Evolutionary conservation across 208 protist genomes (phyloP).

Genomic region (Trypanosoma mega): DNA sequence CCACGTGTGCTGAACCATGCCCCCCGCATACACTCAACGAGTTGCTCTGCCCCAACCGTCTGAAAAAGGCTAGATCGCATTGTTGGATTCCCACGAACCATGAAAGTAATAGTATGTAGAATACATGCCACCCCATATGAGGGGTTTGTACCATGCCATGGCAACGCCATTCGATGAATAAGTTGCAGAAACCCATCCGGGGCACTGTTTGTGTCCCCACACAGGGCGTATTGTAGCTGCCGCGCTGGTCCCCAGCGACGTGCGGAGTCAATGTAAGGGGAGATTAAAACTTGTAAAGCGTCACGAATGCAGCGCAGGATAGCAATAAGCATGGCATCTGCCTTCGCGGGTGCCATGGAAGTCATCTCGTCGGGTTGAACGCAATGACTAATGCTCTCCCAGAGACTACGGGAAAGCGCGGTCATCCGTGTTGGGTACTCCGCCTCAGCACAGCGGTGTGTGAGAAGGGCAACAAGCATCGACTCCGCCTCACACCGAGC

Average conservation of each 20-base stretch:
- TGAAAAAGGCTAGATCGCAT: slow-evolving; percentile 23
- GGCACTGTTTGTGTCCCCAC: slow-evolving; percentile 10
- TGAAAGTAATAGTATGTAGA: slow-evolving; percentile 29
- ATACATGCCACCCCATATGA: slow-evolving; percentile 27
- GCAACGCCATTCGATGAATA: slow-evolving; percentile 42
- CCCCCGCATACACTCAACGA: slow-evolving; percentile 31
- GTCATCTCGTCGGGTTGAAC: slow-evolving; percentile 12
- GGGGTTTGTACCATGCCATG: slow-evolving; percentile 40
- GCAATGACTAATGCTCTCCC: slow-evolving; percentile 35
- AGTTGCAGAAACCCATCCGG: slow-evolving; percentile 42
- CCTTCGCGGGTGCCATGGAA: neutral
- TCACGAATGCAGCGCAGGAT: slow-evolving; percentile 37
- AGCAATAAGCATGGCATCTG: slow-evolving; percentile 26
- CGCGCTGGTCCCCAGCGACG: slow-evolving; percentile 24
- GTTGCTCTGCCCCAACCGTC: slow-evolving; percentile 27
- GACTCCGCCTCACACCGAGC: slow-evolving; percentile 25
- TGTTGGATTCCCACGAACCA: slow-evolving; percentile 31
- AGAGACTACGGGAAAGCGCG: slow-evolving; percentile 27
- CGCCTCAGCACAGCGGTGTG: slow-evolving; percentile 16
- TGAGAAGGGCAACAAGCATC: slow-evolving; percentile 33
- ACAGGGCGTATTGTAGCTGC: slow-evolving; percentile 45
- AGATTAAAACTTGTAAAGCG: slow-evolving; percentile 25
- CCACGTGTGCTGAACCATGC: slow-evolving; percentile 40
- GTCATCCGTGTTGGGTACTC: slow-evolving; percentile 30
- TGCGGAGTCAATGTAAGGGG: neutral